phyloP scores from a whole-genome alignment of 768 basidiomycete genomes.

The Mycena floridula region DNA sequence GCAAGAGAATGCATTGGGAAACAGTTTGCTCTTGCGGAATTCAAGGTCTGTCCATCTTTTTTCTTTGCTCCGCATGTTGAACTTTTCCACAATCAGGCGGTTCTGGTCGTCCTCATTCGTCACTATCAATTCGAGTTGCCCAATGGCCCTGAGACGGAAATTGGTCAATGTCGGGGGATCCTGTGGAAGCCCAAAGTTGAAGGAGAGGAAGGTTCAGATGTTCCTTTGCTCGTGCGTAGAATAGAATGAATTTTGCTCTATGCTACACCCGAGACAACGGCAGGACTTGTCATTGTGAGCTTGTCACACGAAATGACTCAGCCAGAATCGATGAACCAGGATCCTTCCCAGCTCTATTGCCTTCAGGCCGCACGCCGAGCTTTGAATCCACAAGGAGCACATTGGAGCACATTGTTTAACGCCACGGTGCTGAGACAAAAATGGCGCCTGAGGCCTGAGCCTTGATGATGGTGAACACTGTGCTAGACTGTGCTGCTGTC shows the following conservation, averaged over 20 bases:
- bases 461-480: no score
- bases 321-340: no score
- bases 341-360: no score
- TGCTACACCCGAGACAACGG: no score
- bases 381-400: no score
- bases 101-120: conserved; percentile 37
- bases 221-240: conserved; percentile 15
- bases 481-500: no score
- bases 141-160: conserved; percentile 29
- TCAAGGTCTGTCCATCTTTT: conserved; percentile 19
- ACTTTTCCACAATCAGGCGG: conserved; percentile 22
- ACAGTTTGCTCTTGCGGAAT: conserved; percentile 34
- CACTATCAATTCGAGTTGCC: conserved; percentile 34
- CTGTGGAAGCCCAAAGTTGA: conserved; percentile 14
- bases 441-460: no score
- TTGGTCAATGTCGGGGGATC: conserved; percentile 5
- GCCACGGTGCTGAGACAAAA: no score
- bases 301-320: no score
- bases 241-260: conserved; percentile 5
- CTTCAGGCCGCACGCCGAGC: no score
- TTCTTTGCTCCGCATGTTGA: background rate
- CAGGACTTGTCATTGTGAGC: no score
- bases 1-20: conserved; percentile 45
- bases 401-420: no score
- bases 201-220: conserved; percentile 10